Evolutionary conservation across 805 yeast species (phyloP).

Genomic region (Metschnikowia borealis): DNA sequence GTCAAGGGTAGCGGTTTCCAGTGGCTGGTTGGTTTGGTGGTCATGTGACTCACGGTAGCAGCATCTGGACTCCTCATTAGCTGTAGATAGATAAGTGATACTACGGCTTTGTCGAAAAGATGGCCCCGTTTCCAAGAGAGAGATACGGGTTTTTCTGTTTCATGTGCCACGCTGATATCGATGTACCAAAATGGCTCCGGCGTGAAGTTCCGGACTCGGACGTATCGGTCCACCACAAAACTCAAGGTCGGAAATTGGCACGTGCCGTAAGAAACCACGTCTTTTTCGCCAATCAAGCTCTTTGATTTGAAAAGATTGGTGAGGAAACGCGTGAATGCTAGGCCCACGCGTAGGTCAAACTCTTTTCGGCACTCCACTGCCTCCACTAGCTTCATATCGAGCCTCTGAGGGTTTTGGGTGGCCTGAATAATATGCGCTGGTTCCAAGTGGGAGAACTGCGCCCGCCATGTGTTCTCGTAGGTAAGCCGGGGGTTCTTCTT

Average conservation of each 20-base stretch:
- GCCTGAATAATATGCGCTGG: slow-evolving; percentile 69
- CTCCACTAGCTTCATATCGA: slow-evolving; percentile 66
- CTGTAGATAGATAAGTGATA: slow-evolving; percentile 57
- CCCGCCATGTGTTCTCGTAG: slow-evolving; percentile 56
- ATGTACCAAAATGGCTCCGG: slow-evolving; percentile 82
- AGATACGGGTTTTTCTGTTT: slow-evolving; percentile 31
- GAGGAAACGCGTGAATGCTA: slow-evolving; percentile 78
- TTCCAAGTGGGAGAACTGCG: slow-evolving; percentile 85
- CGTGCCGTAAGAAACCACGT: slow-evolving; percentile 73
- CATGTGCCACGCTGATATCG: slow-evolving; percentile 46
- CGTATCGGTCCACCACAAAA: slow-evolving; percentile 88
- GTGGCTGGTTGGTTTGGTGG: slow-evolving; percentile 63
- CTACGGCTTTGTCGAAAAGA: slow-evolving; percentile 69
- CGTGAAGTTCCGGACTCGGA: slow-evolving; percentile 64
- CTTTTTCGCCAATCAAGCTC: slow-evolving; percentile 29
- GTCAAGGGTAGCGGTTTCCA: slow-evolving; percentile 88
- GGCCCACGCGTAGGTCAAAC: slow-evolving; percentile 84
- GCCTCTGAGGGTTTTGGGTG: slow-evolving; percentile 58
- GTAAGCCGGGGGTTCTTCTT: slow-evolving; percentile 45
- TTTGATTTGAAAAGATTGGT: slow-evolving; percentile 47
- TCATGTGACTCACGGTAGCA: slow-evolving; percentile 50
- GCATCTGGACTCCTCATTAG: slow-evolving; percentile 50
- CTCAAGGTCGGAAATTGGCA: slow-evolving; percentile 98
- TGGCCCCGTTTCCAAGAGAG: slow-evolving; percentile 72
- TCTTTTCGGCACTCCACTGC: slow-evolving; percentile 88